phyloP scores from a whole-genome alignment of 2,329 filamentous ascomycete genomes.

The Dissoconium aciculare region DNA sequence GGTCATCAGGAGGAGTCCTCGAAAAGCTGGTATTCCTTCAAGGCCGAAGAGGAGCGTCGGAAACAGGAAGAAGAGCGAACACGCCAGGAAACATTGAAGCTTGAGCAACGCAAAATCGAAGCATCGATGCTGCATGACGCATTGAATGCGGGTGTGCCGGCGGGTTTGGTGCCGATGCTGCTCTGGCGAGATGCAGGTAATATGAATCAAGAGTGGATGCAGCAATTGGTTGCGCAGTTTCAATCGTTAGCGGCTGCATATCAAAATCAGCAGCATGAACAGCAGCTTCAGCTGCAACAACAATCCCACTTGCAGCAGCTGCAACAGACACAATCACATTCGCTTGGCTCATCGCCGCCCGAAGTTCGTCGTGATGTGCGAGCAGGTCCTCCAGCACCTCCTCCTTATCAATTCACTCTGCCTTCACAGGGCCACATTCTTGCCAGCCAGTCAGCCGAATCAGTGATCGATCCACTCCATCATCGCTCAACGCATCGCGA shows the following conservation, averaged over 20 bases:
- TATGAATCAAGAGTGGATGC: constrained; percentile 36
- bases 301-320: constrained; percentile 14
- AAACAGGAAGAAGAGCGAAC: constrained; percentile 41
- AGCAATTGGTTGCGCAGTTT: constrained; percentile 31
- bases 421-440: too few species aligned
- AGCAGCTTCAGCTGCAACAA: constrained; percentile 23
- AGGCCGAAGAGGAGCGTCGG: constrained; percentile 37
- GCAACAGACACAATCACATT: constrained; percentile 22
- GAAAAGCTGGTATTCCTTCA: constrained; percentile 37
- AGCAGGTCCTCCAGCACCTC: constrained; percentile 23
- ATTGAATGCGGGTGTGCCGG: constrained; percentile 36
- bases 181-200: constrained; percentile 40
- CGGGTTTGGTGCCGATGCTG: constrained; percentile 38
- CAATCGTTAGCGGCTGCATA: constrained; percentile 28
- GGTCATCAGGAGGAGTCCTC: constrained; percentile 32
- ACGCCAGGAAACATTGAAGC: constrained; percentile 33
- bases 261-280: neutral
- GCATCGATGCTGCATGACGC: constrained; percentile 39
- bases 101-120: constrained; percentile 39
- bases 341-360: constrained; percentile 26
- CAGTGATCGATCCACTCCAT: constrained; percentile 22
- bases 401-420: too few species aligned
- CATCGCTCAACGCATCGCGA: too few species aligned
- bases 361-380: constrained; percentile 24
- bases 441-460: constrained; percentile 19